Conservation (phyloP, 2,329 filamentous ascomycete species). For the Pyrenophora seminiperda region DNA sequence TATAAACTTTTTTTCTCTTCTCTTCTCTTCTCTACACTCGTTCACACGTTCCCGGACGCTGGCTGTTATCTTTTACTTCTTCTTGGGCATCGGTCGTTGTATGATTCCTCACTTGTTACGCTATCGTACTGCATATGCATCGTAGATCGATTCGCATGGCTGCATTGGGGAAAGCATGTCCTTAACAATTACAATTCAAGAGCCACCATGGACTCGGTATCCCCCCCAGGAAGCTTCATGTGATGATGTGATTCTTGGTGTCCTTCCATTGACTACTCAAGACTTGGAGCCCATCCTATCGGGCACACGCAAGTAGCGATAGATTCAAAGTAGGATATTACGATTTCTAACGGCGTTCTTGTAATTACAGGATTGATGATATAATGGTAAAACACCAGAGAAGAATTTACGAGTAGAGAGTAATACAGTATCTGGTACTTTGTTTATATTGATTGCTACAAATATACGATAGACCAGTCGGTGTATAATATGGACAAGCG, state of each 20-base stretch:
- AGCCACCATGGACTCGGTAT: neutral
- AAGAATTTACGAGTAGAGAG: neutral
- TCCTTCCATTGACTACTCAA: neutral
- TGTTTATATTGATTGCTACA: slow-evolving; percentile 1
- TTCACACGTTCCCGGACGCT: slow-evolving; percentile 18
- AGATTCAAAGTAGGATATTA: too few species aligned
- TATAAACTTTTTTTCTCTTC: slow-evolving; percentile 4
- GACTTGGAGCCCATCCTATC: neutral
- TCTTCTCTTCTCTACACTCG: slow-evolving; percentile 12
- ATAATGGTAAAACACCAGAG: too few species aligned
- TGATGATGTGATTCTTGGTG: neutral
- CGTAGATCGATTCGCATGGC: neutral
- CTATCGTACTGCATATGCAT: neutral
- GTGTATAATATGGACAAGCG: slow-evolving; percentile 1
- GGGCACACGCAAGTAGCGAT: neutral
- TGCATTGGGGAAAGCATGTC: neutral
- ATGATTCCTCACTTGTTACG: neutral
- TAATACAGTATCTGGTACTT: neutral
- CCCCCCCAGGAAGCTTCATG: neutral
- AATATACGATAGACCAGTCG: neutral
- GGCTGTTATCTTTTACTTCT: slow-evolving; percentile 6
- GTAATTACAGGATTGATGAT: too few species aligned
- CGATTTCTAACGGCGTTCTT: too few species aligned
- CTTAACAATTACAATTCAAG: slow-evolving; percentile 3
- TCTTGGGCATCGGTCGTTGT: neutral